Base-by-base conservation (phyloP, 2,329 filamentous ascomycete genomes). In the Colletotrichum coccodes region DNA sequence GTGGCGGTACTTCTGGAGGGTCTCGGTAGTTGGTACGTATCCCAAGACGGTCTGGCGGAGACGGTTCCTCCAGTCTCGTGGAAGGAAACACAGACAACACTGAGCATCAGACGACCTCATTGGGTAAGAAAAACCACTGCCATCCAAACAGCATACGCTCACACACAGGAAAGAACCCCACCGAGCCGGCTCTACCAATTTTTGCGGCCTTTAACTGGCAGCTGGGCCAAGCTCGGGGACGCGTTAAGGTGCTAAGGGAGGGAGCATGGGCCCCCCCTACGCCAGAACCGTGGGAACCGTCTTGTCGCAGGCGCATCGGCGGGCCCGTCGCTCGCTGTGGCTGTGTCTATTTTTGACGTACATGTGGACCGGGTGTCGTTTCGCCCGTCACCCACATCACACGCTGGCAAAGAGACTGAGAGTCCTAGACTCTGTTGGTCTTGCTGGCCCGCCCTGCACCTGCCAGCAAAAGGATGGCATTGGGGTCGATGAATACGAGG, bases 261-360 rank as follows among this genome's bases (percentile, higher is more conserved):
- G 36, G 57, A 60, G 57, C 57, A 60, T 60, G 44, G 57, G 4
- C 57, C 11, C n/a, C 40, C 40, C 21, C 23, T n/a, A n/a, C 52
- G n/a, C 30, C 11, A 18, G 36, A 42, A 28, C 21, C 53, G 16
- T 6, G 16, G 36, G 26, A 57, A 57, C 53, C 46, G 40, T 44
- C 30, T 58, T 57, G 11, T 38, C 52, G 21, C 14, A n/a, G 14
- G 44, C 57, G 58, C 49, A 59, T 60, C 60, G 61, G 65, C 65
- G 60, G 46, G 61, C 32, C 65, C 65, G 65, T 52, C 34, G 53
- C 36, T 46, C 42, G 47, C 50, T 46, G 60, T 68, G 61, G 66
- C 61, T 68, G 66, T 68, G 61, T 34, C 66, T 68, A 68, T 68
- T 68, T 68, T 68, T 68, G 66, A 64, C 53, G 18, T 7, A 3